A percentile compares a stretch with the other conserved stretches of the same genome.
Conservation (phyloP, 306 rosid species). For the Coriaria nepalensis region DNA sequence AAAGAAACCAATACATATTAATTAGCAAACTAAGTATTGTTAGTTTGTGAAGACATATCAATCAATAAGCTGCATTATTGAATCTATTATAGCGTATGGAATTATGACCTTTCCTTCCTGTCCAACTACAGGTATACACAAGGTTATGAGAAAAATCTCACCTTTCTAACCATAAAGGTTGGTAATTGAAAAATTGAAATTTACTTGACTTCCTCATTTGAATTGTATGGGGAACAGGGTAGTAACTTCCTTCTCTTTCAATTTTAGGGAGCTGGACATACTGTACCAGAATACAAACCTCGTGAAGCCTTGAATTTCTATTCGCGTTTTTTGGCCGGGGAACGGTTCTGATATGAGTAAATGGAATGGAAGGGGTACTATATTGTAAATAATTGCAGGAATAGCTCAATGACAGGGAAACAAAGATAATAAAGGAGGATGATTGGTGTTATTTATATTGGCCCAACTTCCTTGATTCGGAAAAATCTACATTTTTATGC, state of each 20-base stretch:
- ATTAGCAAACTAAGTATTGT: too few species aligned
- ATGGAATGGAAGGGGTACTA: background rate
- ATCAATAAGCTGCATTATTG: background rate
- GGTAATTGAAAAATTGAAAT: constrained; percentile 8
- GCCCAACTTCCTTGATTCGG: too few species aligned
- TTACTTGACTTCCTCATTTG: too few species aligned
- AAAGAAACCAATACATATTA: too few species aligned
- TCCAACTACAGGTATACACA: constrained; percentile 49
- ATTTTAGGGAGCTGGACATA: constrained; percentile 78
- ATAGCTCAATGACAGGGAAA: too few species aligned
- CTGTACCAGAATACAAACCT: constrained; percentile 92
- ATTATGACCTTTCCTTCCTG: background rate
- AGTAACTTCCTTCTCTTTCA: background rate
- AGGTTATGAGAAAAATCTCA: constrained; percentile 60
- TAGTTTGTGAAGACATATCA: background rate
- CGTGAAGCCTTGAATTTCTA: constrained; percentile 65
- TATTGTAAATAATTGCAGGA: too few species aligned
- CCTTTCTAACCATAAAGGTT: constrained; percentile 74
- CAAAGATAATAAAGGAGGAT: too few species aligned
- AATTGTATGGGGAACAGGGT: background rate
- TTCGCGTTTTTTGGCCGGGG: constrained; percentile 53
- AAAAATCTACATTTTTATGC: too few species aligned
- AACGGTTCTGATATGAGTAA: constrained; percentile 20
- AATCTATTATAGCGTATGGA: background rate
- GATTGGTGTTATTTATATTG: too few species aligned